Evolutionary conservation across 176 grass and related monocot genomes (phyloP).

Genomic region (Carex kokanica): DNA sequence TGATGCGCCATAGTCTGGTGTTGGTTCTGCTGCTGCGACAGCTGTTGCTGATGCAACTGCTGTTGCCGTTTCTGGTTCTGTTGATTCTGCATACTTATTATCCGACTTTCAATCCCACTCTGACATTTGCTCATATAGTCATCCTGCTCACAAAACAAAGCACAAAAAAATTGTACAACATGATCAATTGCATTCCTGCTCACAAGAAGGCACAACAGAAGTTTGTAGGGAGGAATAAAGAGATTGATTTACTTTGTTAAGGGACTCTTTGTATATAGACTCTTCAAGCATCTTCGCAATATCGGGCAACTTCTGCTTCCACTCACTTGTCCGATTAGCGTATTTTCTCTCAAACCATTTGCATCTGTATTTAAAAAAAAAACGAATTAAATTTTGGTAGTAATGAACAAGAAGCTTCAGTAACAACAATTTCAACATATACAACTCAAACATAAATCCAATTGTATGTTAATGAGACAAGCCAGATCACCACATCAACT

Average conservation of each 20-base stretch:
- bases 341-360: constrained; percentile 34
- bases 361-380: constrained; percentile 19
- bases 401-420: constrained; percentile 4
- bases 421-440: neutral
- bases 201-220: constrained; percentile 25
- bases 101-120: constrained; percentile 36
- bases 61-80: constrained; percentile 47
- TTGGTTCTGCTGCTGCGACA: neutral
- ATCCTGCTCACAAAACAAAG: constrained; percentile 47
- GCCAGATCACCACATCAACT: neutral
- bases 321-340: constrained; percentile 6
- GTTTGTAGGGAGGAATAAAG: constrained; percentile 15
- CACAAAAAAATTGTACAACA: constrained; percentile 23
- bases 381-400: neutral
- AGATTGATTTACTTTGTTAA: constrained; percentile 41
- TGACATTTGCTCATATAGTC: constrained; percentile 66
- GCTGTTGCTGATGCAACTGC: constrained; percentile 26
- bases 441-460: neutral
- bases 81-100: constrained; percentile 41
- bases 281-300: constrained; percentile 37
- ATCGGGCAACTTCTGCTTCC: constrained; percentile 31
- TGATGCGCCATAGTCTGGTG: constrained; percentile 23
- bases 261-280: constrained; percentile 47
- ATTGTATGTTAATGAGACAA: neutral
- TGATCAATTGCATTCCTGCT: constrained; percentile 15